Conservation (phyloP, 2,329 filamentous ascomycete genomes). For the Talaromyces pinophilus region DNA sequence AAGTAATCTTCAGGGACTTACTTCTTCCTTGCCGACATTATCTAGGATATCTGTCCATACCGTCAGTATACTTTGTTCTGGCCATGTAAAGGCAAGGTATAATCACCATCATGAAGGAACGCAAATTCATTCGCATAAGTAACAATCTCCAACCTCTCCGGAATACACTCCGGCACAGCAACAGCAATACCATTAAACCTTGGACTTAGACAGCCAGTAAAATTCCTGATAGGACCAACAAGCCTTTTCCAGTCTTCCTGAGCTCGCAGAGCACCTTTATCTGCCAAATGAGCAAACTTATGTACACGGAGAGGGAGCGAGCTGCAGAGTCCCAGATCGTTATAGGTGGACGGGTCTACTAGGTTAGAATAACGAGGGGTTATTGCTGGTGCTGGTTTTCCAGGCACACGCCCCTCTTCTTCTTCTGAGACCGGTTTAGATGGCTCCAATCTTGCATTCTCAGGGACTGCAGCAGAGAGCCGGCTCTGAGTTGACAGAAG, state of each 20-base stretch:
- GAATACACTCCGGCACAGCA: conserved; percentile 42
- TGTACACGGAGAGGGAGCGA: not conserved
- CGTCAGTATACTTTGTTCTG: not conserved
- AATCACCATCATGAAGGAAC: conserved; percentile 44
- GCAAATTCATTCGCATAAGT: conserved; percentile 46
- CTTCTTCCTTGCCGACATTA: not conserved
- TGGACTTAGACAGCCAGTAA: conserved; percentile 31
- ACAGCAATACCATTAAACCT: conserved; percentile 34
- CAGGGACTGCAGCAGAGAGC: not conserved
- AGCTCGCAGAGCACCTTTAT: not conserved
- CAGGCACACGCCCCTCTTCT: not conserved
- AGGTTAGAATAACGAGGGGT: not conserved
- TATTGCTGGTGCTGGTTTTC: not conserved
- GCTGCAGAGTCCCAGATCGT: conserved; percentile 1
- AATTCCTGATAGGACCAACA: not conserved
- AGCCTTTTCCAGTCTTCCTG: conserved; percentile 9
- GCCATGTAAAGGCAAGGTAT: conserved; percentile 20
- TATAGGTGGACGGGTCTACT: conserved; percentile 7
- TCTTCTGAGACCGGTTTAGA: not conserved
- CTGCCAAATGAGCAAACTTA: not conserved
- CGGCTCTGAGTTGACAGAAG: not conserved
- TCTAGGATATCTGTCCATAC: not conserved
- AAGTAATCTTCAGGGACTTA: not conserved
- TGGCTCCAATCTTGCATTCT: not conserved
- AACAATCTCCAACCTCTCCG: conserved; percentile 43